These are phyloP conservation scores for Thyridium curvatum DNA, from an alignment of 2,329 filamentous ascomycete species.

Conservation along the genomic window DNA sequence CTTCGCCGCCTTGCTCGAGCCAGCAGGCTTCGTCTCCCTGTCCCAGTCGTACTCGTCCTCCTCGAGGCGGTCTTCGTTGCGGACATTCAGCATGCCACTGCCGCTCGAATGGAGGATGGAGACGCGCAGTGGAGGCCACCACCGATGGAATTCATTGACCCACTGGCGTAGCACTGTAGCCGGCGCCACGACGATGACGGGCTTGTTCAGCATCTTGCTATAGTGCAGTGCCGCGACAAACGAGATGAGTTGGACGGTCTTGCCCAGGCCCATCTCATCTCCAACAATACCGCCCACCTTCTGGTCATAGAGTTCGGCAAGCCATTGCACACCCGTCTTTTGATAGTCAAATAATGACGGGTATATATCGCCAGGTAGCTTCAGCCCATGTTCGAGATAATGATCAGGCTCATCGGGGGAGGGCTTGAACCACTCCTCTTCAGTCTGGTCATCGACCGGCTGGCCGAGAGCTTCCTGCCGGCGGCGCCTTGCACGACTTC, in stretches of 20 bases:
- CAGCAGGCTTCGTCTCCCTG: conserved; percentile 30
- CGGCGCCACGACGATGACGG: conserved; percentile 86
- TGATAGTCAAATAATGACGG: conserved; percentile 94
- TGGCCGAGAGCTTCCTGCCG: conserved; percentile 25
- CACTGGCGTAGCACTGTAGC: conserved; percentile 95
- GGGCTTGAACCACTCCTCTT: conserved; percentile 73
- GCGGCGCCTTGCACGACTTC: conserved; percentile 31
- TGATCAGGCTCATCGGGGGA: conserved; percentile 79
- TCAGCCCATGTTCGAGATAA: conserved; percentile 66
- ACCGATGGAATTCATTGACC: conserved; percentile 97
- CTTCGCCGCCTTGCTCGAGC: conserved; percentile 61
- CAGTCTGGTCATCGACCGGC: conserved; percentile 33
- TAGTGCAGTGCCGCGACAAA: conserved; percentile 90
- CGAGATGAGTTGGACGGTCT: conserved; percentile 68
- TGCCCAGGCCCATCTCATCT: conserved; percentile 98
- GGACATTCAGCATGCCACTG: conserved; percentile 87
- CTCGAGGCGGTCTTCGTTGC: conserved; percentile 51
- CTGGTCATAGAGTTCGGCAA: conserved; percentile 86
- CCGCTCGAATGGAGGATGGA: conserved; percentile 93
- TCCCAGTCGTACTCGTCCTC: conserved; percentile 49
- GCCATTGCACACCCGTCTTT: conserved; percentile 94
- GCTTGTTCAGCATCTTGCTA: conserved; percentile 76
- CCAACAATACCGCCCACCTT: conserved; percentile 90
- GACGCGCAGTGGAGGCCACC: conserved; percentile 98
- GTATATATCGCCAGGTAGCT: conserved; percentile 85